phyloP scores from a whole-genome alignment of 257 asterid species.

The Marsdenia floribunda region DNA sequence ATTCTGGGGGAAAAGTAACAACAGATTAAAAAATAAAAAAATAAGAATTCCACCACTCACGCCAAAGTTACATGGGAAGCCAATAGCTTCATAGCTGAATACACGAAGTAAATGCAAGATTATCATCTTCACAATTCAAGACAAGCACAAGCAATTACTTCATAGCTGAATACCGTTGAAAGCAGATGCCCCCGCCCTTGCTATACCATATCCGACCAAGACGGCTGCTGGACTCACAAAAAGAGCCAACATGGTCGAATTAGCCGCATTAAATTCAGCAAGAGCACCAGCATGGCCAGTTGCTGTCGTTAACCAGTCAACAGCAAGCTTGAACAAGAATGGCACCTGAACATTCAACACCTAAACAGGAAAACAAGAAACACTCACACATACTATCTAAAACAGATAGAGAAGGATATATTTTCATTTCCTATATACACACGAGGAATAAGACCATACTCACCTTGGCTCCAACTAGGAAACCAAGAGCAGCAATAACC shows the following conservation, averaged over 20 bases:
- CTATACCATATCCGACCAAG: conserved; percentile 88
- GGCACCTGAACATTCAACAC: conserved; percentile 98
- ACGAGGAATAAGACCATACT: neutral
- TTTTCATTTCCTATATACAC: neutral
- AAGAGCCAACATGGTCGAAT: conserved; percentile 68
- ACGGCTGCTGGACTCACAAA: conserved; percentile 90
- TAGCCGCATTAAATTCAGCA: conserved; percentile 74
- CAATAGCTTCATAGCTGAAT: neutral
- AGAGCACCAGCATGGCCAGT: conserved; percentile 71
- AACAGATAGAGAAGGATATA: neutral
- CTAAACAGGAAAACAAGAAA: conserved; percentile 30
- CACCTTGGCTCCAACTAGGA: conserved; percentile 82
- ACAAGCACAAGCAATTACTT: conserved; percentile 38
- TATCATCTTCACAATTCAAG: conserved; percentile 10
- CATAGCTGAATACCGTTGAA: conserved; percentile 72
- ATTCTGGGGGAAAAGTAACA: conserved; percentile 42
- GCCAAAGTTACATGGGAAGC: neutral
- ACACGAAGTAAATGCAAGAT: conserved; percentile 1
- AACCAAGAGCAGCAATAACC: conserved; percentile 73
- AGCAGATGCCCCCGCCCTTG: conserved; percentile 86
- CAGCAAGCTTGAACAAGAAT: conserved; percentile 92
- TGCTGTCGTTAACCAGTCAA: conserved; percentile 79
- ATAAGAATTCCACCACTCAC: neutral
- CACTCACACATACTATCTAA: neutral
- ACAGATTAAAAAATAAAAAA: conserved; percentile 15